Base-by-base conservation (phyloP, 495 filamentous ascomycete genomes). In the Penicillium turbatum region DNA sequence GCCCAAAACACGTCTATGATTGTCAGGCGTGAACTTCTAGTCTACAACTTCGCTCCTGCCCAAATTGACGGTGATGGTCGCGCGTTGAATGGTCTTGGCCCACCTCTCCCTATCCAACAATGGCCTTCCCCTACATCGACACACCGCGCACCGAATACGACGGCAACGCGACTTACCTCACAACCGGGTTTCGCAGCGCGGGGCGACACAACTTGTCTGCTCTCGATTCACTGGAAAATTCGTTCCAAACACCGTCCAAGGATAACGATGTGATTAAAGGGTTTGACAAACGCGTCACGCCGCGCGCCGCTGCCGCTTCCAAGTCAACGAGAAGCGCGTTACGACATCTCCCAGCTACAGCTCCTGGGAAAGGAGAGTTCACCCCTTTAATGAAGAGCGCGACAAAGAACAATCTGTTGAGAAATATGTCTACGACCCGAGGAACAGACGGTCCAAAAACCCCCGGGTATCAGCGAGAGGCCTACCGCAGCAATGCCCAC, bases 341-440 rank as follows among this genome's bases (percentile, higher is more conserved):
- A 36, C 82, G 78, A 58, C 88, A 91, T 27, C 73, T 79, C 62
- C 86, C 71, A 24, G 78, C 81, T 11, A 70, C 74, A 19, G 79
- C 79, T 34, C 69, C 82, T 1, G 80, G 74, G 12, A 85, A 83
- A 45, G 82, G 80, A 41, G 95, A 98, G 56, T 98, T 98, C 64
- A 98, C 93, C 2, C 93, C 93, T 0, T 70, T 98, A 49, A 82
- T 98, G 65, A 92, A 90, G 72, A 95, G 87, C 52, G 91, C 90
- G 12, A 89, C 89, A 15, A 84, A 83, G 48, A 92, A 92, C 61
- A 91, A 86, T 56, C 79, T 84, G 31, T 72, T 86, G 43, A 79
- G 80, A 41, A 81, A 81, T 62, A 63, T 66, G 55, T 75, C 75
- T 39, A 74, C 60, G 31, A 51, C 64, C 72, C 65, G 81, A 74